These are phyloP conservation scores for Funneliformis caledonium DNA, from an alignment of 371 early-diverging fungal genomes.

Conservation along the genomic window DNA sequence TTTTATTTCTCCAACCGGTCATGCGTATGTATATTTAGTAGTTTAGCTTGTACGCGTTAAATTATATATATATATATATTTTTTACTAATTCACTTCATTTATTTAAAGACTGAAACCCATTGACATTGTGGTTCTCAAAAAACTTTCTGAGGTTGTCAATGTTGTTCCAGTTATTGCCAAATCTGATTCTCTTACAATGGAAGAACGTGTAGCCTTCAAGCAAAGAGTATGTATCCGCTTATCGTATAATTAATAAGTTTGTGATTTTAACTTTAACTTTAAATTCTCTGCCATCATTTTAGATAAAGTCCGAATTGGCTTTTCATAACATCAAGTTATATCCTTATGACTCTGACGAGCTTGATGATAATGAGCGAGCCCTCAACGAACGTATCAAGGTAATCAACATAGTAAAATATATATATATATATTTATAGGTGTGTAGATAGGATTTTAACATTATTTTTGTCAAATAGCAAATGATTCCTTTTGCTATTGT, in stretches of 20 bases:
- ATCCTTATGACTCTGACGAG: constrained; percentile 85
- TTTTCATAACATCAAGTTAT: constrained; percentile 88
- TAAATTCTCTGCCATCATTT: neutral
- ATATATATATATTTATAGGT: neutral
- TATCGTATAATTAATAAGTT: constrained; percentile 8
- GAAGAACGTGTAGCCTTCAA: constrained; percentile 79
- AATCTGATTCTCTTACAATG: constrained; percentile 83
- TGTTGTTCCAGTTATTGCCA: constrained; percentile 86
- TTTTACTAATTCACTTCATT: neutral
- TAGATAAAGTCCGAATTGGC: constrained; percentile 89
- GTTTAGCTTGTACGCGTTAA: neutral
- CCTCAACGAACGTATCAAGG: constrained; percentile 73
- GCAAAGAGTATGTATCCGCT: constrained; percentile 54
- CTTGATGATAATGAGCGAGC: constrained; percentile 80
- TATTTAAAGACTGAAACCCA: constrained; percentile 67
- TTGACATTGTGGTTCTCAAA: constrained; percentile 77
- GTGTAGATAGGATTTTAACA: neutral
- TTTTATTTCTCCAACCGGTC: constrained; percentile 79
- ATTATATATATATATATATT: neutral
- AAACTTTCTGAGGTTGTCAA: constrained; percentile 76
- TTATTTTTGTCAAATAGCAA: constrained; percentile 51
- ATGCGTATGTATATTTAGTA: constrained; percentile 58
- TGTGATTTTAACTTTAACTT: neutral
- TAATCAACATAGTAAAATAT: constrained; percentile 12
- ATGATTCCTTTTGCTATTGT: constrained; percentile 86